phyloP scores from a whole-genome alignment of 2,329 filamentous ascomycete species.

The Trichoderma endophyticum region DNA sequence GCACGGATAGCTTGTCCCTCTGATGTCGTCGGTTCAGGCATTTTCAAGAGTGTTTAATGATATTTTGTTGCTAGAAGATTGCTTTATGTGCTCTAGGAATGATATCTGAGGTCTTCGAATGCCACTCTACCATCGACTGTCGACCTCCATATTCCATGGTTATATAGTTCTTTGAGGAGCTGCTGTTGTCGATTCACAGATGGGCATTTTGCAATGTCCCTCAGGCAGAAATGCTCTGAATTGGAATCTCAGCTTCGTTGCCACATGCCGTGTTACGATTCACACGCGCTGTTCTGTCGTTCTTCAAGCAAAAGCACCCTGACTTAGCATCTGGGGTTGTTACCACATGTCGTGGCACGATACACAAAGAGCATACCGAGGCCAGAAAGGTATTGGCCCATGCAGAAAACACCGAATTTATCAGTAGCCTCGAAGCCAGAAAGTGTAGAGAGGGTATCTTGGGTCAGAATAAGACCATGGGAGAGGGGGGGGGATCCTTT shows the following conservation, averaged over 20 bases:
- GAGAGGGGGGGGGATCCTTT: neutral
- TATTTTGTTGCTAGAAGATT: neutral
- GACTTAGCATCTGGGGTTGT: neutral
- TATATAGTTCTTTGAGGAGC: neutral
- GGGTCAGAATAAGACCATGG: neutral
- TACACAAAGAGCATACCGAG: neutral
- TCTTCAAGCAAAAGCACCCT: neutral
- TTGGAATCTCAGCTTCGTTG: neutral
- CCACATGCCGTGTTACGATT: neutral
- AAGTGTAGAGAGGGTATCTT: neutral
- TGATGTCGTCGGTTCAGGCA: neutral
- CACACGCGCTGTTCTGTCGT: neutral
- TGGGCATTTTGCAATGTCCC: neutral
- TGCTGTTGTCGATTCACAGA: neutral
- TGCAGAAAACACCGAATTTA: no score
- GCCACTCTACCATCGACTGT: neutral
- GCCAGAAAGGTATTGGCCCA: no score
- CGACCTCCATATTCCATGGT: neutral
- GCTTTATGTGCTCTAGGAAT: neutral
- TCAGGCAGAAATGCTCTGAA: neutral
- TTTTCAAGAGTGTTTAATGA: neutral
- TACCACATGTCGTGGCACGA: neutral
- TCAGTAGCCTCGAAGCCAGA: neutral
- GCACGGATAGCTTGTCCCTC: neutral
- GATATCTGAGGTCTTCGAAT: neutral